phyloP scores from a whole-genome alignment of 225 moss, liverwort and hornwort genomes.

The Bryum argenteum region DNA sequence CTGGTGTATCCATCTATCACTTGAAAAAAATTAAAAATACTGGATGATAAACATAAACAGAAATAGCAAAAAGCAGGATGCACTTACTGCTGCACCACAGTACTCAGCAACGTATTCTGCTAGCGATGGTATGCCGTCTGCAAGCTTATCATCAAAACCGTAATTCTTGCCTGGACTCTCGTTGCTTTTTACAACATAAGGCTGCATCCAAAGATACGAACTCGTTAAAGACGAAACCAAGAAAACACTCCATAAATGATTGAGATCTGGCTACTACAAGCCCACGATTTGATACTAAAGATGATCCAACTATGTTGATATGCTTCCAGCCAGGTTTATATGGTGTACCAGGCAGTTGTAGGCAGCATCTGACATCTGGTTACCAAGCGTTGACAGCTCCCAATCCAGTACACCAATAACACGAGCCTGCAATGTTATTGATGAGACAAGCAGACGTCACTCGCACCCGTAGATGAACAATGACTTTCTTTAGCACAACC shows the following conservation, averaged over 20 bases:
- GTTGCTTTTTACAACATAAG: slow-evolving; percentile 52
- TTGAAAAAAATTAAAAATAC: background rate
- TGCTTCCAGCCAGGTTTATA: slow-evolving; percentile 11
- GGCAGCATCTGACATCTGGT: slow-evolving; percentile 95
- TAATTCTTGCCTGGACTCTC: slow-evolving; percentile 48
- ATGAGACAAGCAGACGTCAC: slow-evolving; percentile 2
- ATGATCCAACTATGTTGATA: background rate
- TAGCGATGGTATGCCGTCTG: slow-evolving; percentile 71
- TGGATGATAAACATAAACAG: background rate
- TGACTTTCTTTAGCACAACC: background rate
- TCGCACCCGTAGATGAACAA: slow-evolving; percentile 1
- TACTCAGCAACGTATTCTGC: slow-evolving; percentile 72
- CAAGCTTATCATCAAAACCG: slow-evolving; percentile 50
- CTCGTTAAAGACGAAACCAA: slow-evolving; percentile 23
- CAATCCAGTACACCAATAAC: slow-evolving; percentile 94
- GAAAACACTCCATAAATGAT: background rate
- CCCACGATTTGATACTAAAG: background rate
- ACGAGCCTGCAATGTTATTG: slow-evolving; percentile 57
- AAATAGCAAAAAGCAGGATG: background rate
- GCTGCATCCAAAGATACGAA: slow-evolving; percentile 58
- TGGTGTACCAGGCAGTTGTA: slow-evolving; percentile 82
- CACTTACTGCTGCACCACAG: slow-evolving; percentile 75
- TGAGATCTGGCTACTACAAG: background rate
- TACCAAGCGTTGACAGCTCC: slow-evolving; percentile 96
- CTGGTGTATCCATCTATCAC: slow-evolving; percentile 10